A percentile compares a stretch with the other conserved stretches of the same genome.
Evolutionary conservation across 78 protist species (phyloP).

Genomic region (Dictyostelium firmibasis): DNA sequence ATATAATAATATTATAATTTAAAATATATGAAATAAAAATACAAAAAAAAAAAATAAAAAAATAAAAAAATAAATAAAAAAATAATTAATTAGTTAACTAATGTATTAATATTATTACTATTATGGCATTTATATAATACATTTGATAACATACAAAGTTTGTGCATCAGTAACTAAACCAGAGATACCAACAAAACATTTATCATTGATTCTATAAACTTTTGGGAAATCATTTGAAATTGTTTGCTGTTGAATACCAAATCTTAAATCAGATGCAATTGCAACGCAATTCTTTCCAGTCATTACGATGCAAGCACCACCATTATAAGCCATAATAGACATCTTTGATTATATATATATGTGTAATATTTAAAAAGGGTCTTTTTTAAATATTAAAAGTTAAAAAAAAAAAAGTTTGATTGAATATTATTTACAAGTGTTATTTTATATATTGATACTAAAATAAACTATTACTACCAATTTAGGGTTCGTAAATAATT

Average conservation of each 20-base stretch:
- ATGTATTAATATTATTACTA: not conserved
- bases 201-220: slow-evolving; percentile 85
- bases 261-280: slow-evolving; percentile 94
- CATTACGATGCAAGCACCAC: slow-evolving; percentile 95
- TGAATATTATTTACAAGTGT: not conserved
- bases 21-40: too few relatives aligned
- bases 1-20: too few relatives aligned
- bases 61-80: not conserved
- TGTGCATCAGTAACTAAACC: slow-evolving; percentile 95
- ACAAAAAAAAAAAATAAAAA: too few relatives aligned
- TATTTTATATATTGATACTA: not conserved
- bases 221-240: slow-evolving; percentile 88
- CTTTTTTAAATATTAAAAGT: too few relatives aligned
- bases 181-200: slow-evolving; percentile 90
- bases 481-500: too few relatives aligned
- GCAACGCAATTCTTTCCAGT: slow-evolving; percentile 97
- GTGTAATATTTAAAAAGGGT: not conserved
- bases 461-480: not conserved
- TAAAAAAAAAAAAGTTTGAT: not conserved
- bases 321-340: slow-evolving; percentile 96
- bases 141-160: slow-evolving; percentile 91
- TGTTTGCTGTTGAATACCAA: slow-evolving; percentile 92
- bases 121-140: too few relatives aligned
- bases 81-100: too few relatives aligned
- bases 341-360: slow-evolving; percentile 16